Evolutionary conservation across 225 moss, liverwort and hornwort species (phyloP).

Genomic region (Marchantia paleacea): DNA sequence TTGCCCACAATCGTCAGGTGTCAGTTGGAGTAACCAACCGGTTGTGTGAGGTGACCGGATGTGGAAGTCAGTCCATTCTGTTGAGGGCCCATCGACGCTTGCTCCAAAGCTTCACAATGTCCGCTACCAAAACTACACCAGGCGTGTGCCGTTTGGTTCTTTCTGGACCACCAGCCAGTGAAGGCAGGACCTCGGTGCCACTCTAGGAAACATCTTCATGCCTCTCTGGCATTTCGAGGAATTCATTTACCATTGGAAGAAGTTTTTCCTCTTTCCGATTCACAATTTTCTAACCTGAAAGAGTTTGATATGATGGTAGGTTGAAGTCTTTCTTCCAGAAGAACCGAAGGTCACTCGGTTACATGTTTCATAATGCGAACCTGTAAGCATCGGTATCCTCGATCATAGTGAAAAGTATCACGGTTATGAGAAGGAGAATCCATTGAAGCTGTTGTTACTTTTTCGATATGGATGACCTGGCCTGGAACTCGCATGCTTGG

Average conservation of each 20-base stretch:
- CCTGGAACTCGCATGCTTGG: not conserved
- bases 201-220: not conserved
- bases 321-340: not conserved
- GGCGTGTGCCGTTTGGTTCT: not conserved
- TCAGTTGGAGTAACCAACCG: conserved; percentile 22
- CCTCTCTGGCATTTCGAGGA: not conserved
- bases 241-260: not conserved
- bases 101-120: not conserved
- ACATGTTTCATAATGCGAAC: not conserved
- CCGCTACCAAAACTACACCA: not conserved
- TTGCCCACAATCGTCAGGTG: not conserved
- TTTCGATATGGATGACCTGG: not conserved
- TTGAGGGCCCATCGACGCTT: not conserved
- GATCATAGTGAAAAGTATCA: not conserved
- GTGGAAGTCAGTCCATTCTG: not conserved
- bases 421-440: not conserved
- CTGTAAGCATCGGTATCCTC: not conserved
- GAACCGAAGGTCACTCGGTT: not conserved
- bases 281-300: not conserved
- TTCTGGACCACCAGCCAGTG: not conserved
- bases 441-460: not conserved
- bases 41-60: conserved; percentile 16
- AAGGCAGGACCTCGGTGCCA: not conserved
- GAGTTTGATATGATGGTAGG: not conserved
- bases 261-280: not conserved